A percentile compares a stretch with the other conserved stretches of the same genome.
Conservation (phyloP, 2,329 filamentous ascomycete genomes). For the Sarocladium oryzae region DNA sequence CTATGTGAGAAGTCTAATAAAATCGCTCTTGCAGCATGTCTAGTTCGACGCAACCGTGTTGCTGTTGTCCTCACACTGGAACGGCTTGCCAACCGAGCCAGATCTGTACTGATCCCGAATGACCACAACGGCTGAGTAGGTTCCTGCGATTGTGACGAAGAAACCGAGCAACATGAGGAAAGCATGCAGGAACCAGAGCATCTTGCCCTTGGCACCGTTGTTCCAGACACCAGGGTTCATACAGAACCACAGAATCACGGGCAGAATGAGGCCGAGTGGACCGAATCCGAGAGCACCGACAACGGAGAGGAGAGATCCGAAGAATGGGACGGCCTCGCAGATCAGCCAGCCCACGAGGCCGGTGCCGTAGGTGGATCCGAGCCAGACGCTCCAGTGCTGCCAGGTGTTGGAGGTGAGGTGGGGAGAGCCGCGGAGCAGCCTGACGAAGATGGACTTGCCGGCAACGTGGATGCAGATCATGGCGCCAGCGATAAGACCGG, state of each 20-base stretch:
- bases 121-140: slow-evolving; percentile 31
- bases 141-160: slow-evolving; percentile 34
- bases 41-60: slow-evolving; percentile 11
- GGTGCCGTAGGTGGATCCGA: slow-evolving; percentile 16
- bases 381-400: slow-evolving; percentile 18
- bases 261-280: slow-evolving; percentile 17
- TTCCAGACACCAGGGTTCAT: slow-evolving; percentile 12
- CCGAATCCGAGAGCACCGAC: slow-evolving; percentile 17
- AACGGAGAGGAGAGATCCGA: slow-evolving; percentile 17
- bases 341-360: slow-evolving; percentile 16
- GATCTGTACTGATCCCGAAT: slow-evolving; percentile 21
- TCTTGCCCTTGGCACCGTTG: not conserved
- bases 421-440: slow-evolving; percentile 14
- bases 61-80: slow-evolving; percentile 33
- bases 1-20: no score
- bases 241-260: slow-evolving; percentile 15
- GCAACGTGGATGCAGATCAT: slow-evolving; percentile 17
- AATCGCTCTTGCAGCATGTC: not conserved
- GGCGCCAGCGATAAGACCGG: slow-evolving; percentile 15
- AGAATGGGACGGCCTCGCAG: slow-evolving; percentile 18
- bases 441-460: slow-evolving; percentile 18
- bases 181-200: slow-evolving; percentile 11
- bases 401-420: slow-evolving; percentile 17
- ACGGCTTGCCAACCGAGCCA: slow-evolving; percentile 27
- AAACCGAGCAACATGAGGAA: slow-evolving; percentile 11